Base-by-base conservation (phyloP, 2,329 filamentous ascomycete genomes). In the Claviceps monticola region DNA sequence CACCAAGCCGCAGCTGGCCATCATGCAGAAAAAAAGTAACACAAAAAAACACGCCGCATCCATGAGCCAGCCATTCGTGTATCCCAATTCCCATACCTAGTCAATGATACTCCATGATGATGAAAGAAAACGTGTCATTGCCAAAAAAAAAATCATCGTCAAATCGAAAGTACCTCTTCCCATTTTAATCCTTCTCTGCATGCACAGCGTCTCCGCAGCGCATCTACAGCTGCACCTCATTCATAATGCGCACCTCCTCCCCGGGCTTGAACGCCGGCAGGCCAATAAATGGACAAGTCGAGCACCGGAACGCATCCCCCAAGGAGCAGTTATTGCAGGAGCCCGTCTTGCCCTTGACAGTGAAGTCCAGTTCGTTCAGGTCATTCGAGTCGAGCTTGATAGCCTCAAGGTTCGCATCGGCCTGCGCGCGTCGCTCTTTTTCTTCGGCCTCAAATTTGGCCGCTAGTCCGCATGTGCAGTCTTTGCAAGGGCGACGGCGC, bases 251-350 rank as follows among this genome's bases (percentile, higher is more conserved):
- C 49, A 97, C 89, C 71, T 97, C 89, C 73, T 98, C 90, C 16
- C 93, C 93, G 3, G 89, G 89, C 74, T 96, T 95, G 75, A 98
- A 98, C 4, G 93, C 86, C 14, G 93, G 93, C 59, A 98, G 76
- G 4, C 90, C 90, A 61, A 95, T 86, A 64, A 93, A 95, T 1
- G 90, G 90, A 61, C 76, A 79, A 26, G 74, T 80, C 48, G 81
- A 81, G 64, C 84, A 88, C 42, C 84, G 74, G 71, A 89, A 89
- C 3, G 93, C 91, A 67, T 97, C 91, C 49, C 93, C 93, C 16
- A 98, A 75, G 29, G 89, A 85, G 68, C 93, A 97, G 69, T 91
- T 96, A 29, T 88, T 88, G 67, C 93, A 98, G 17, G 87, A 94
- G 51, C 93, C 91, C 5, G 91, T 87, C 73, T 96, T 97, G 60